A percentile compares a stretch with the other conserved stretches of the same genome.
phyloP scores from a whole-genome alignment of 2,329 filamentous ascomycete genomes.

The Zymoseptoria passerinii region DNA sequence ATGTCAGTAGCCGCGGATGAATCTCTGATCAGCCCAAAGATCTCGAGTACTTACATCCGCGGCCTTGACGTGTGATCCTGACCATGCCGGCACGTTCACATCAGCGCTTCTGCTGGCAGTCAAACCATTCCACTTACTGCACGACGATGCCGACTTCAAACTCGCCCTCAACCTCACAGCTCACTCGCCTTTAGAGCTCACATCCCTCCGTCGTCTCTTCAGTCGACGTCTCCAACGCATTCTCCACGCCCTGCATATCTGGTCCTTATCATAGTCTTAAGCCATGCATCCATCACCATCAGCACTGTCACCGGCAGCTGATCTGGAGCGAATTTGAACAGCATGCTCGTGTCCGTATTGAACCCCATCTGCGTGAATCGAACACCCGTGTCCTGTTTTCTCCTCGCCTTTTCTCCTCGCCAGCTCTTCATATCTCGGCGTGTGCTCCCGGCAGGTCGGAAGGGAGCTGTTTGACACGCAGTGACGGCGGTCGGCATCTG shows the following conservation, averaged over 20 bases:
- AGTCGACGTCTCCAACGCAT: constrained; percentile 6
- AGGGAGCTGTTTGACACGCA: constrained; percentile 38
- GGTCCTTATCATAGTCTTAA: constrained; percentile 16
- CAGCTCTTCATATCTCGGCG: constrained; percentile 9
- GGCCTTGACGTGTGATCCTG: neutral
- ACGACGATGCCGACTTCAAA: neutral
- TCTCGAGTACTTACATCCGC: neutral
- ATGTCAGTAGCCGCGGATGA: neutral
- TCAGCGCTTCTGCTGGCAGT: no score
- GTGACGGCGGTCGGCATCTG: constrained; percentile 26
- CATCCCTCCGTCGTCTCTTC: neutral
- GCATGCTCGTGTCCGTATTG: constrained; percentile 9
- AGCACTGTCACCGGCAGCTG: constrained; percentile 17
- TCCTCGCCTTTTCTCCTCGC: constrained; percentile 6
- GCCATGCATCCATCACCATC: constrained; percentile 13
- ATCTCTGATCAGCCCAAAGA: neutral
- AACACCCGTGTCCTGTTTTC: constrained; percentile 4
- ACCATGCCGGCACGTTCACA: no score
- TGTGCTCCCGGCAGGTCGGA: constrained; percentile 16
- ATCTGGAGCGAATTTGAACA: constrained; percentile 20
- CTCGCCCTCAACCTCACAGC: neutral
- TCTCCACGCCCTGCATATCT: constrained; percentile 7
- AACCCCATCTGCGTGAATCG: constrained; percentile 17
- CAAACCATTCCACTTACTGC: no score
- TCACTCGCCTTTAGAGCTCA: no score